A percentile compares a stretch with the other conserved stretches of the same genome.
phyloP scores from a whole-genome alignment of 805 yeast genomes.

The Pachysolen tannophilus region DNA sequence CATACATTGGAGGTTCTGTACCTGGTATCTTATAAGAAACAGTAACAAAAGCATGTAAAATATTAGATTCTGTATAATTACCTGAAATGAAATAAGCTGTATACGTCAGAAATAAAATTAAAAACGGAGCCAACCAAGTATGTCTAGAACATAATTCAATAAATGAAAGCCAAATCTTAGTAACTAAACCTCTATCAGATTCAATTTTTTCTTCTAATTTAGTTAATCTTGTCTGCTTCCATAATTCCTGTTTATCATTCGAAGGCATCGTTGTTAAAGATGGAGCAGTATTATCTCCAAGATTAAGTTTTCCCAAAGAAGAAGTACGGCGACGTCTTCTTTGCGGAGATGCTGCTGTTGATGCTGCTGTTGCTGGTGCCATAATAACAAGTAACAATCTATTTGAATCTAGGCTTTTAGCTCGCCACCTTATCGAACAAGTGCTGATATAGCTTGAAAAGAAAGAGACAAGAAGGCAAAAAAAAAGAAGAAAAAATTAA shows the following conservation, averaged over 20 bases:
- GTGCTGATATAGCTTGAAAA: too few relatives aligned
- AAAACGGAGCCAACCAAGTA: slow-evolving; percentile 67
- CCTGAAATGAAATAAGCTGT: slow-evolving; percentile 45
- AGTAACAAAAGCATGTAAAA: slow-evolving; percentile 53
- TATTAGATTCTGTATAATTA: slow-evolving; percentile 50
- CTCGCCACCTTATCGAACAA: too few relatives aligned
- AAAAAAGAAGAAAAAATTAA: too few relatives aligned
- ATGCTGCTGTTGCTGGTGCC: too few relatives aligned
- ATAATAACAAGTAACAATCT: too few relatives aligned
- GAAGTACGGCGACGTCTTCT: slow-evolving; percentile 45
- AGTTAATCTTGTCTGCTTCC: slow-evolving; percentile 26
- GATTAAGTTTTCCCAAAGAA: slow-evolving; percentile 64
- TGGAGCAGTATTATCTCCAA: slow-evolving; percentile 69
- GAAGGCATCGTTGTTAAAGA: slow-evolving; percentile 61
- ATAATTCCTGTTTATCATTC: slow-evolving; percentile 31
- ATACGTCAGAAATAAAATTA: slow-evolving; percentile 35
- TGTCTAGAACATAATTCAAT: slow-evolving; percentile 51
- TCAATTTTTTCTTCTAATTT: slow-evolving; percentile 22
- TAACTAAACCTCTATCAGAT: slow-evolving; percentile 44
- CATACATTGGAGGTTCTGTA: slow-evolving; percentile 55
- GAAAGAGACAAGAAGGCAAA: too few relatives aligned
- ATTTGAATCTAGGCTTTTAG: too few relatives aligned
- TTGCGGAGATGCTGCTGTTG: too few relatives aligned
- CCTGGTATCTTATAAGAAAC: slow-evolving; percentile 58
- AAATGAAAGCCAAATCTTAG: slow-evolving; percentile 48